These are phyloP conservation scores for Eimeria praecox DNA, from an alignment of 169 alveolate species.

Conservation along the genomic window DNA sequence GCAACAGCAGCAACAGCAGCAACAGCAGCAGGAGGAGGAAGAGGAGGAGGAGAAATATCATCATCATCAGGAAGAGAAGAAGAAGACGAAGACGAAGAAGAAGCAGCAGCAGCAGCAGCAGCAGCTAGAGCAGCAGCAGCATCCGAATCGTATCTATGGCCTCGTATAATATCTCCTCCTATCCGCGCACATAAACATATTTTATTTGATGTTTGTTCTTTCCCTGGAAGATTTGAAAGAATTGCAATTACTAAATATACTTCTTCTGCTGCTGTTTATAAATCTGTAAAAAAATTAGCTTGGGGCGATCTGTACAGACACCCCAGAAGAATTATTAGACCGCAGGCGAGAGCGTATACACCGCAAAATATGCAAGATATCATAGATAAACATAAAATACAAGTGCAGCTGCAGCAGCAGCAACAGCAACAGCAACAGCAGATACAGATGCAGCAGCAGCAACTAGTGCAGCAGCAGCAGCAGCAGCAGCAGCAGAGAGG, in stretches of 20 bases:
- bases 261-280: conserved; percentile 87
- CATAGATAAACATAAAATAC: background rate
- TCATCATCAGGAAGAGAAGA: too few relatives aligned
- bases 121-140: conserved; percentile 84
- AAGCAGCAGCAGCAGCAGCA: conserved; percentile 65
- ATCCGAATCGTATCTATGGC: conserved; percentile 93
- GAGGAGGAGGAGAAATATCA: too few relatives aligned
- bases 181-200: conserved; percentile 91
- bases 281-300: conserved; percentile 89
- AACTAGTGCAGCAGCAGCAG: too few relatives aligned
- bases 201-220: conserved; percentile 91
- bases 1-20: too few relatives aligned
- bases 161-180: conserved; percentile 91
- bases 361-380: conserved; percentile 85
- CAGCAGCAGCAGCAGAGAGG: too few relatives aligned
- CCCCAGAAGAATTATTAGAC: conserved; percentile 89
- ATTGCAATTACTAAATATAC: conserved; percentile 86
- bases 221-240: conserved; percentile 84
- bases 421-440: background rate
- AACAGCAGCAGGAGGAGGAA: too few relatives aligned
- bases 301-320: conserved; percentile 96
- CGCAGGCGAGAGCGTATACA: conserved; percentile 91
- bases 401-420: too few relatives aligned
- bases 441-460: too few relatives aligned
- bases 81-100: too few relatives aligned